Conservation (phyloP, 345 rosid species). For the Brassica nigra region DNA sequence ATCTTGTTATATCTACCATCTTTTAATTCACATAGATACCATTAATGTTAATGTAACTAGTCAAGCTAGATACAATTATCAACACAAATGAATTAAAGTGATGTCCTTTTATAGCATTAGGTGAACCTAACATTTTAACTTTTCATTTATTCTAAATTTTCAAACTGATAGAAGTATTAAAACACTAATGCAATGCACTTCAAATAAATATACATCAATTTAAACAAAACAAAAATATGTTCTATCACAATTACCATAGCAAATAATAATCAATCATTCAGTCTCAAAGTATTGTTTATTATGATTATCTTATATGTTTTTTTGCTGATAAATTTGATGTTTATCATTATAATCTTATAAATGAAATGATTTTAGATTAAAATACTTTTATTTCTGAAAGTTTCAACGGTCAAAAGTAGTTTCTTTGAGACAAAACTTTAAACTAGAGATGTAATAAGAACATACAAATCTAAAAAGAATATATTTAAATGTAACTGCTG, state of each 20-base stretch:
- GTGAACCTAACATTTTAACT: constrained; percentile 1
- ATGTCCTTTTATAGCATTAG: background rate
- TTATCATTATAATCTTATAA: background rate
- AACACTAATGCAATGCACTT: background rate
- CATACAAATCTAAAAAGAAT: background rate
- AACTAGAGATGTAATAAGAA: background rate
- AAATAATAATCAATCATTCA: background rate
- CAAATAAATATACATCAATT: background rate
- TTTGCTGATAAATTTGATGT: background rate
- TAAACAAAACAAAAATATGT: background rate
- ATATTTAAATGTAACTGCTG: background rate
- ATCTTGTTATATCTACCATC: constrained; percentile 15
- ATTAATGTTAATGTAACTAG: constrained; percentile 7
- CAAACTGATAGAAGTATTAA: background rate
- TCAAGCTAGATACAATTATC: background rate
- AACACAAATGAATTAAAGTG: constrained; percentile 17
- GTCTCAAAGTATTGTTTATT: background rate
- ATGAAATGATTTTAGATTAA: background rate
- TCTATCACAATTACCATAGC: background rate
- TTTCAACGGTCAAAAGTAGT: background rate
- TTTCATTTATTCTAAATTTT: background rate
- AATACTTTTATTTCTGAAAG: background rate
- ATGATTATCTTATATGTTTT: background rate
- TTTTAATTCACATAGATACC: constrained; percentile 11
- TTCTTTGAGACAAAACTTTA: background rate